A percentile compares a stretch with the other conserved stretches of the same genome.
Evolutionary conservation across 208 protist species (phyloP).

Genomic region (Leishmania tropica): DNA sequence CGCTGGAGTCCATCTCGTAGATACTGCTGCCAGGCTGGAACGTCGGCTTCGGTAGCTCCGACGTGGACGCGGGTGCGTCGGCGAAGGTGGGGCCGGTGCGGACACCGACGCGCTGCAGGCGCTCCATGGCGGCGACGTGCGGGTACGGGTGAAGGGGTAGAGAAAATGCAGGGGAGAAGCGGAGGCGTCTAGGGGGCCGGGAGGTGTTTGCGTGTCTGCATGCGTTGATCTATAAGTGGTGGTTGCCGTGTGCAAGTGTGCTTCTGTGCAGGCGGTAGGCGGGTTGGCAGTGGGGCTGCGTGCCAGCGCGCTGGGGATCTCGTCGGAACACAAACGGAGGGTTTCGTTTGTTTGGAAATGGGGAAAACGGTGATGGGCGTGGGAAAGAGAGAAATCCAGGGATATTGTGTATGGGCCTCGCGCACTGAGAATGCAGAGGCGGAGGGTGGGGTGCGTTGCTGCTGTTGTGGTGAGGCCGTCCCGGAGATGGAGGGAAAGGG

Average conservation of each 20-base stretch:
- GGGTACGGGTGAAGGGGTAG: not conserved
- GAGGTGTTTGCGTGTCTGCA: not conserved
- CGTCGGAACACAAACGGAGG: not conserved
- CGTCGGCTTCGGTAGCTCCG: slow-evolving; percentile 42
- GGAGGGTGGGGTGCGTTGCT: not conserved
- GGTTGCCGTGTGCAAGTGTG: not conserved
- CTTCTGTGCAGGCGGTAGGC: not conserved
- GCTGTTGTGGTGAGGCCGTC: not conserved
- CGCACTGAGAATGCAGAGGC: not conserved
- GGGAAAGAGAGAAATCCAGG: not conserved
- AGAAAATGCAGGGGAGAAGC: not conserved
- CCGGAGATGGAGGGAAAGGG: not conserved
- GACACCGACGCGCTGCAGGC: slow-evolving; percentile 19
- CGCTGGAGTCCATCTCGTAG: slow-evolving; percentile 56
- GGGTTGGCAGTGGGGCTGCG: not conserved
- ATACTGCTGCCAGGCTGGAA: slow-evolving; percentile 53
- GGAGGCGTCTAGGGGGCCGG: not conserved
- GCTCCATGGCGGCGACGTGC: slow-evolving; percentile 13
- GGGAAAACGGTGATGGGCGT: not conserved
- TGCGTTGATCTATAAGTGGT: not conserved
- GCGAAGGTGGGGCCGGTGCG: slow-evolving; percentile 5
- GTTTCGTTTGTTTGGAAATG: not conserved
- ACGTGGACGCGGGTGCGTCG: slow-evolving; percentile 15
- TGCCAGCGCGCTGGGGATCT: not conserved
- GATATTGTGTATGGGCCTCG: not conserved